Conservation (phyloP, 164 flowering plant species). For the Aristolochia contorta region DNA sequence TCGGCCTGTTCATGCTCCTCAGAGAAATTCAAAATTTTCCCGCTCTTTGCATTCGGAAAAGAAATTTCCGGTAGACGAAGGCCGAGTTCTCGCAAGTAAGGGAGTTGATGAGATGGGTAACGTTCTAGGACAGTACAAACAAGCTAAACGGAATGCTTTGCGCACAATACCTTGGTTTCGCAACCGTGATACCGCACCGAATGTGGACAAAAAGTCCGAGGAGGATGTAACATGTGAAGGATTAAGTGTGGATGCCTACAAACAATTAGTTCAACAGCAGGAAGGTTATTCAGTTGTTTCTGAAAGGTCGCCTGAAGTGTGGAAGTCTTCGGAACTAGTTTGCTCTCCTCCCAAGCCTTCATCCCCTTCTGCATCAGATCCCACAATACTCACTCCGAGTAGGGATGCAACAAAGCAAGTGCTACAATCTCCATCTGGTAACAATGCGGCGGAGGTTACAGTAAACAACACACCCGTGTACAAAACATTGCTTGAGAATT, state of each 20-base stretch:
- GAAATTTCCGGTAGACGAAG: not conserved
- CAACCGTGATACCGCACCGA: not conserved
- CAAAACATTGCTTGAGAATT: not conserved
- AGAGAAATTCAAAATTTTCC: constrained; percentile 26
- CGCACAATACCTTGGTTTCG: not conserved
- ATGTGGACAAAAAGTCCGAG: not conserved
- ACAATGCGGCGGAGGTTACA: not conserved
- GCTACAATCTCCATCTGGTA: constrained; percentile 20
- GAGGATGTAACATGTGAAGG: constrained; percentile 3
- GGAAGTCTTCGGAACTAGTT: not conserved
- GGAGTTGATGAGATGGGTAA: not conserved
- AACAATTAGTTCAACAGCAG: constrained; percentile 1
- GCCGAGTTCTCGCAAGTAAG: not conserved
- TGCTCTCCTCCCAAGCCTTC: not conserved
- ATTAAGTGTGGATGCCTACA: constrained; percentile 3
- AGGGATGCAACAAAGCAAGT: constrained; percentile 7
- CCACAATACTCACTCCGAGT: not conserved
- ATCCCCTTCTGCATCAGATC: not conserved
- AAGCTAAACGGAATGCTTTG: too few species aligned
- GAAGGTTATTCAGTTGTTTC: constrained; percentile 1
- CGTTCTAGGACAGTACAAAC: too few species aligned
- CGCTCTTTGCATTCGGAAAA: constrained; percentile 2
- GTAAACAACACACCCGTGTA: not conserved
- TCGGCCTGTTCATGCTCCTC: constrained; percentile 63
- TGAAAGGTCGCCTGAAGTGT: not conserved